These are phyloP conservation scores for Xerocomellus dryophilus DNA, from an alignment of 768 basidiomycete genomes.

Conservation along the genomic window DNA sequence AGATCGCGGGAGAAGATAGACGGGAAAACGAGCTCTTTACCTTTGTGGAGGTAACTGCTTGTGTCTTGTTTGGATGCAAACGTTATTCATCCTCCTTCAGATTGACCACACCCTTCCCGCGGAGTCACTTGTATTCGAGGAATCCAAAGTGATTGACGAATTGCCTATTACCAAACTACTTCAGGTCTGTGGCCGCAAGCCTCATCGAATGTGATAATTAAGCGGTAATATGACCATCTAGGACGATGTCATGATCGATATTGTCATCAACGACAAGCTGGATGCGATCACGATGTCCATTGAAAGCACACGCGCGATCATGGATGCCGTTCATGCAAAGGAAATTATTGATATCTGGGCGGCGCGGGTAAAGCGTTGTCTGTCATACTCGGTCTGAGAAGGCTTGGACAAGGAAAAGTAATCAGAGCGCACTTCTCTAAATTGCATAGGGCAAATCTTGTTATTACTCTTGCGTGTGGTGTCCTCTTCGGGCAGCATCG, in stretches of 20 bases:
- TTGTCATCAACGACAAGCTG: constrained; percentile 20
- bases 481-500: constrained; percentile 67
- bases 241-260: constrained; percentile 37
- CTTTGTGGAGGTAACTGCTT: constrained; percentile 34
- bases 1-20: constrained; percentile 29
- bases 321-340: constrained; percentile 15
- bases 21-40: constrained; percentile 23
- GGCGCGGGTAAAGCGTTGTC: constrained; percentile 13
- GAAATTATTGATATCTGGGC: constrained; percentile 23
- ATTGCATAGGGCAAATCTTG: background rate
- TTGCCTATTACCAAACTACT: constrained; percentile 24
- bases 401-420: background rate
- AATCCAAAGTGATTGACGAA: constrained; percentile 12
- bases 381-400: constrained; percentile 3
- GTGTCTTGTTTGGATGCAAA: background rate
- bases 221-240: constrained; percentile 6
- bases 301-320: constrained; percentile 16
- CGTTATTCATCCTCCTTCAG: constrained; percentile 19
- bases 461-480: constrained; percentile 13
- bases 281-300: constrained; percentile 22
- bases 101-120: constrained; percentile 36
- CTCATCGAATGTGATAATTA: background rate
- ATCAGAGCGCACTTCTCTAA: constrained; percentile 4
- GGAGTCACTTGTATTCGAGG: constrained; percentile 2
- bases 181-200: constrained; percentile 19